Base-by-base conservation (phyloP, 805 yeast genomes). In the Debaryomyces prosopidis region DNA sequence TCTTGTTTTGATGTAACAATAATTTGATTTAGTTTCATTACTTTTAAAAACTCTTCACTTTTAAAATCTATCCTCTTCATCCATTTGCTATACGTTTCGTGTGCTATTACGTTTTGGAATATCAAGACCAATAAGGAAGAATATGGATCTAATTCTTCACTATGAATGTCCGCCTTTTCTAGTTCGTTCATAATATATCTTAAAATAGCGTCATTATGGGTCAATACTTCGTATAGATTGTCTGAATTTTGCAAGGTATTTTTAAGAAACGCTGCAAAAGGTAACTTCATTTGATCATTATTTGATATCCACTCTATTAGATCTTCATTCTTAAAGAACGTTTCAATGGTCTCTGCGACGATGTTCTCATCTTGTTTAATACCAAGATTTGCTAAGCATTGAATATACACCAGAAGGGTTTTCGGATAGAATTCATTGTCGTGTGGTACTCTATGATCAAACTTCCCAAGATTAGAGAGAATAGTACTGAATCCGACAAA, bases 1-100 rank as follows among this genome's bases (percentile, higher is more conserved):
- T 65, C 60, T 1, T 66, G 72, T 41, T 64, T 68, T 11, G 68
- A 62, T 1, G 75, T 67, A 2, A 71, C 50, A 1, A 76, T 45
- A 5, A 74, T 46, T 48, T 75, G 79, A 11, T 55, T 43, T 6
- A 59, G 44, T 33, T 57, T 54, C 18, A 73, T 45, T 17, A 66
- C 42, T 26, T 51, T 49, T 8, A 44, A 14, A 19, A 39, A 36
- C 8, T 20, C 32, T 20, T 12, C 19, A 39, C 32, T 3, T 19
- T 15, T 20, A 10, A 14, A 35, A 14, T 38, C 40, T 15, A 37
- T 17, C 15, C 10, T 20, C 10, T 32, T 35, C 9, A 61, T 36
- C 54, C 61, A 68, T 4, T 60, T 59, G 4, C 55, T 60, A 43
- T 58, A 66, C 35, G 64, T 59, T 46, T 68, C 75, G 45, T 69